Percentiles rank a stretch among this genome's conserved stretches.
These are phyloP conservation scores for Daldinia grandis DNA, from an alignment of 495 filamentous ascomycete genomes.

Conservation along the genomic window DNA sequence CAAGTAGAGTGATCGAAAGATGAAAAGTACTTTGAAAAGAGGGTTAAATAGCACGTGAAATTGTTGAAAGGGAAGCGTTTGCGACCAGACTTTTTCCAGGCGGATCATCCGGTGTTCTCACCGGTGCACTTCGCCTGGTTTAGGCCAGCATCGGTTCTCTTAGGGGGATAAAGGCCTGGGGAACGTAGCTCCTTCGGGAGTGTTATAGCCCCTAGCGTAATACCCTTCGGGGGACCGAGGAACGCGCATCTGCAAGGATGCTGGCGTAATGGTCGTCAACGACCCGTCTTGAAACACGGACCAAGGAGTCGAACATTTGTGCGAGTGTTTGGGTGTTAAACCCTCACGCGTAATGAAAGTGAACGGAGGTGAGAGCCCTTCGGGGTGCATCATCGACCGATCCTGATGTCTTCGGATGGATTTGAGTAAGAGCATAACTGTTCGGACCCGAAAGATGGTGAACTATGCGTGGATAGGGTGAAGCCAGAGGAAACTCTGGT, in stretches of 20 bases:
- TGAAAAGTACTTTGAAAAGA: slow-evolving; percentile 14
- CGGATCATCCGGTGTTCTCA: slow-evolving; percentile 11
- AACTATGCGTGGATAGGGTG: slow-evolving; percentile 13
- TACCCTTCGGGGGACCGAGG: slow-evolving; percentile 9
- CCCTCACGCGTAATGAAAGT: slow-evolving; percentile 12
- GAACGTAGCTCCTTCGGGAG: slow-evolving; percentile 10
- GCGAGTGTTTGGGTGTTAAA: slow-evolving; percentile 9
- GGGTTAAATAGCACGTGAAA: slow-evolving; percentile 14
- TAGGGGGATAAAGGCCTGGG: slow-evolving; percentile 3
- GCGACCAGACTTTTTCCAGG: slow-evolving; percentile 10
- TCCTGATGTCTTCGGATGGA: slow-evolving; percentile 14
- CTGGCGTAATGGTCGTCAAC: slow-evolving; percentile 12
- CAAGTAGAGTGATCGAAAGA: slow-evolving; percentile 14
- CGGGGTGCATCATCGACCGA: slow-evolving; percentile 11
- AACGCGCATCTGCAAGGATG: slow-evolving; percentile 7
- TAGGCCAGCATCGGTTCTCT: slow-evolving; percentile 8
- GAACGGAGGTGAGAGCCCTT: slow-evolving; percentile 12
- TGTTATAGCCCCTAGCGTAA: slow-evolving; percentile 7
- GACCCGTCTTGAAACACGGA: slow-evolving; percentile 11
- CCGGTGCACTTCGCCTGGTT: slow-evolving; percentile 12
- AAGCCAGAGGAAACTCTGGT: slow-evolving; percentile 14
- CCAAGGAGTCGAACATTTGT: slow-evolving; percentile 11
- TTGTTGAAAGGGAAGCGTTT: slow-evolving; percentile 14
- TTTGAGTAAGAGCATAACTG: slow-evolving; percentile 14
- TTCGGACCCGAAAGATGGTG: slow-evolving; percentile 12